Percentiles rank a stretch among this genome's conserved stretches.
These are phyloP conservation scores for Glycine soja DNA, from an alignment of 306 rosid genomes.

Conservation along the genomic window DNA sequence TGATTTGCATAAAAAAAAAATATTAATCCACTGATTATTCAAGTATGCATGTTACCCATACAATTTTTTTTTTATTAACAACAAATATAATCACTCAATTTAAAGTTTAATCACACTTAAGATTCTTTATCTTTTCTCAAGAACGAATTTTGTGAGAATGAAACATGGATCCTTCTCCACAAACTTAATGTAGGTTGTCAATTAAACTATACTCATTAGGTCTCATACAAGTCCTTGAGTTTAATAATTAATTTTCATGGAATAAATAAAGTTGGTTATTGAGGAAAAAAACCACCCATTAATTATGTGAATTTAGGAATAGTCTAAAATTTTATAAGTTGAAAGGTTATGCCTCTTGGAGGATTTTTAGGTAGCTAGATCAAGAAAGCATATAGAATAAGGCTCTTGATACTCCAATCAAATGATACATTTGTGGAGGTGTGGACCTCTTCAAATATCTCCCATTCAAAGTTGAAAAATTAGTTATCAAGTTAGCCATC, in stretches of 20 bases:
- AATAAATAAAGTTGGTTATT: not conserved
- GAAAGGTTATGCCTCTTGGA: slow-evolving; percentile 22
- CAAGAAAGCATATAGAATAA: slow-evolving; percentile 21
- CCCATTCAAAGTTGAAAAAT: not conserved
- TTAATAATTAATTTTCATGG: not conserved
- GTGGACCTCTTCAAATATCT: slow-evolving; percentile 52
- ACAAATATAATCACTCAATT: too few relatives aligned
- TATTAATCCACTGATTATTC: not conserved
- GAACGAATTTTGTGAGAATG: too few relatives aligned
- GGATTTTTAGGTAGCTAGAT: slow-evolving; percentile 4
- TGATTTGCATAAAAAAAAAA: too few relatives aligned
- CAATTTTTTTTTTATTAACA: too few relatives aligned
- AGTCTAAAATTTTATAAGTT: slow-evolving; percentile 5
- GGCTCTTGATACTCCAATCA: slow-evolving; percentile 32
- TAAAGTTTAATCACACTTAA: too few relatives aligned
- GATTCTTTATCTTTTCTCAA: fast-evolving
- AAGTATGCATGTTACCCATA: not conserved
- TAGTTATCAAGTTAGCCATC: slow-evolving; percentile 17
- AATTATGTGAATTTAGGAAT: slow-evolving; percentile 19
- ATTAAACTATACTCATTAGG: too few relatives aligned
- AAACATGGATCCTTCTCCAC: too few relatives aligned
- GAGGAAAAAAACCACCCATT: not conserved
- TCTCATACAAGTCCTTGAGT: not conserved
- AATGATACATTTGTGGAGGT: slow-evolving; percentile 8
- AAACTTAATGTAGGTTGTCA: too few relatives aligned